A percentile compares a stretch with the other conserved stretches of the same genome.
phyloP scores from a whole-genome alignment of 257 asterid genomes.

The Penstemon eatonii region DNA sequence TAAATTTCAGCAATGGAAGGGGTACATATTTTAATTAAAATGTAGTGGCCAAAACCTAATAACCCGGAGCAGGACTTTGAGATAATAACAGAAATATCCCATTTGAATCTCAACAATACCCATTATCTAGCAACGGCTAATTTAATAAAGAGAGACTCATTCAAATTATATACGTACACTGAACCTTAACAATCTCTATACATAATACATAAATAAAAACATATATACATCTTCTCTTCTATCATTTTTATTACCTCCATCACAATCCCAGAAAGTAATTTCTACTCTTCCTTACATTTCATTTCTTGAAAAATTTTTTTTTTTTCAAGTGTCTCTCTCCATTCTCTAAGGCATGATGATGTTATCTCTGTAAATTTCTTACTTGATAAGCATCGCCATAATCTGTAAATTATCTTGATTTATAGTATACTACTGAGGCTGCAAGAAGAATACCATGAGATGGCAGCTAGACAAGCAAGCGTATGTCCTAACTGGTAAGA shows the following conservation, averaged over 20 bases:
- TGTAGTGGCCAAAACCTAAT: no score
- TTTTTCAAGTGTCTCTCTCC: background rate
- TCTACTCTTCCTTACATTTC: background rate
- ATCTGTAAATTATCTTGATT: background rate
- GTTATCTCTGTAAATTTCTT: background rate
- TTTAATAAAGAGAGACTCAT: slow-evolving; percentile 13
- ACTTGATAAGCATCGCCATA: background rate
- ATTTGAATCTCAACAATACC: slow-evolving; percentile 34
- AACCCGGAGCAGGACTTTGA: no score
- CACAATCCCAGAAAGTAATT: background rate
- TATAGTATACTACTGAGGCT: background rate
- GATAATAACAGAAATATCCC: slow-evolving; percentile 16
- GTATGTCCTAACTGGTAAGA: slow-evolving; percentile 41
- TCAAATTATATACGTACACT: slow-evolving; percentile 24
- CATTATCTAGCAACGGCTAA: slow-evolving; percentile 25
- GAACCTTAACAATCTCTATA: background rate
- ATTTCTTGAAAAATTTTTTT: background rate
- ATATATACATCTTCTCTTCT: background rate
- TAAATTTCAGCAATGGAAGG: no score
- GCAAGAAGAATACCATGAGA: slow-evolving; percentile 26
- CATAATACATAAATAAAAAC: background rate
- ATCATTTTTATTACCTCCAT: background rate
- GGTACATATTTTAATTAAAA: no score
- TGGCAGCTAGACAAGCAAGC: slow-evolving; percentile 42
- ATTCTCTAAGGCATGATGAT: background rate